Conservation (phyloP, 257 asterid species). For the Jasminum sambac region DNA sequence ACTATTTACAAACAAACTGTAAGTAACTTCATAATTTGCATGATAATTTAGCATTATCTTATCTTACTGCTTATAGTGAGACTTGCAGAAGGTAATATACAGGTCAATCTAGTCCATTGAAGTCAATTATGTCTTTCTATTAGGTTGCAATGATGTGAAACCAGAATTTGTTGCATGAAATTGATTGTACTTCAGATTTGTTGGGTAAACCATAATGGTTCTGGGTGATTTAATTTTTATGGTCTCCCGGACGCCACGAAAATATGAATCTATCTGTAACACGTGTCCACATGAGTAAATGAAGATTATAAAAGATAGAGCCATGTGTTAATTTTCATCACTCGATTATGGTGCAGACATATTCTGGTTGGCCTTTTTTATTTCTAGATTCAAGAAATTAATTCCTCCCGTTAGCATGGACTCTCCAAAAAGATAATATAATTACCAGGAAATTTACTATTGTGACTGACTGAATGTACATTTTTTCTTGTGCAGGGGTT, state of each 20-base stretch:
- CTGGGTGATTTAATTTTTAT: background rate
- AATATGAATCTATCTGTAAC: background rate
- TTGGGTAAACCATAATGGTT: background rate
- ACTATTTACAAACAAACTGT: no score
- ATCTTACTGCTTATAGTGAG: no score
- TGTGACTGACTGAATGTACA: slow-evolving; percentile 4
- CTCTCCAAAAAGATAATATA: background rate
- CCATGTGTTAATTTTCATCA: background rate
- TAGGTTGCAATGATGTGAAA: no score
- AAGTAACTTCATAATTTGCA: no score
- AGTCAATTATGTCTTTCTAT: no score
- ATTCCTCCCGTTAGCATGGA: background rate
- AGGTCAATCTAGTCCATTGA: no score
- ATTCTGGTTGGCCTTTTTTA: background rate
- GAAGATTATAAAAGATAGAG: background rate
- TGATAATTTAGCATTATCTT: no score
- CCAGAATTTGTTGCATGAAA: no score
- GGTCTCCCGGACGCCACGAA: background rate
- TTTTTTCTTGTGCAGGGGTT: slow-evolving; percentile 63
- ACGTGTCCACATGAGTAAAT: background rate
- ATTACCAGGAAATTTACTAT: slow-evolving; percentile 6
- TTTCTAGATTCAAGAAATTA: background rate
- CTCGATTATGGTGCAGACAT: background rate
- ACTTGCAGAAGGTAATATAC: no score
- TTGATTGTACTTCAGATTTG: background rate